Evolutionary conservation across 2,329 filamentous ascomycete species (phyloP).

Genomic region (Cladorrhinum sp.): DNA sequence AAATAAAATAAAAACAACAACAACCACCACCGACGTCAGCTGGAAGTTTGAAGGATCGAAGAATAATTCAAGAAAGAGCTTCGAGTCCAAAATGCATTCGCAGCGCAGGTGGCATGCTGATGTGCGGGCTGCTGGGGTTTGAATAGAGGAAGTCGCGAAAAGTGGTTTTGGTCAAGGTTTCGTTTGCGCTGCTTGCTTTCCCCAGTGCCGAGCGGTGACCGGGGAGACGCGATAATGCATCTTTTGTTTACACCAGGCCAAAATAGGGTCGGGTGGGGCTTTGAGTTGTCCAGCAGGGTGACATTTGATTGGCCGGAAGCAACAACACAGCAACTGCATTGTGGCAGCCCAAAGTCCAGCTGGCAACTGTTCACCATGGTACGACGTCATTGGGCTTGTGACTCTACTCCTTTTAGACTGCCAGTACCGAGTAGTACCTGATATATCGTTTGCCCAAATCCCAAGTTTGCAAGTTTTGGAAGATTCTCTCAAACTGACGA

Average conservation of each 20-base stretch:
- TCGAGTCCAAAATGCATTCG: slow-evolving; percentile 1
- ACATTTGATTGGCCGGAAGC: neutral
- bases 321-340: neutral
- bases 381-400: neutral
- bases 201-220: slow-evolving; percentile 11
- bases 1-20: neutral
- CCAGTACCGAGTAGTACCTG: neutral
- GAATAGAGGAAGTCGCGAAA: slow-evolving; percentile 4
- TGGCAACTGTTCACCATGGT: neutral
- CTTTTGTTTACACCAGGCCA: slow-evolving; percentile 24
- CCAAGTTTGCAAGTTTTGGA: neutral
- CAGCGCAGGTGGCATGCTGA: slow-evolving; percentile 7
- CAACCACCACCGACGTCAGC: neutral
- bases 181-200: neutral
- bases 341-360: neutral
- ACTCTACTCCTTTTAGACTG: no score
- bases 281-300: neutral
- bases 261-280: slow-evolving; percentile 18
- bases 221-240: slow-evolving; percentile 19
- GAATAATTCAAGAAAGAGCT: neutral
- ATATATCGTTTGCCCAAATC: slow-evolving; percentile 9
- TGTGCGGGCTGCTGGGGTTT: neutral
- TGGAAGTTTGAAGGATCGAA: neutral
- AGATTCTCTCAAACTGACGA: no score
- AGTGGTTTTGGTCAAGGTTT: slow-evolving; percentile 1